Base-by-base conservation (phyloP, 305 asterid species). In the Fraxinus dipetala region DNA sequence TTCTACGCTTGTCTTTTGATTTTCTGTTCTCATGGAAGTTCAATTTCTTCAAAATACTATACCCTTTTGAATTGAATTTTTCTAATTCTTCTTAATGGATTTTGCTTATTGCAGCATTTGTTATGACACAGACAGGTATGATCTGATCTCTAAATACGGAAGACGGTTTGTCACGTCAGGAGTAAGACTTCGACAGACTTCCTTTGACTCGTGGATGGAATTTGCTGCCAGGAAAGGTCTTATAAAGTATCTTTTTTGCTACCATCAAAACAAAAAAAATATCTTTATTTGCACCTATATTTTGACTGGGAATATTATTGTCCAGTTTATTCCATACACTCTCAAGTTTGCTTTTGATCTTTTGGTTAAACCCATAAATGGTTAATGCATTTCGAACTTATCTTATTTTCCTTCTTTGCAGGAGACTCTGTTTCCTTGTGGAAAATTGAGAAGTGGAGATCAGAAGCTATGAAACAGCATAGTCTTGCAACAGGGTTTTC, bases 191-290 rank as follows among this genome's bases (percentile, higher is more conserved):
- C 86, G 98, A 59, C 93, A 86, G 90, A 74, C 86, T 86, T 85
- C 98, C 79, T 90, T 91, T 82, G 96, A 90, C 36, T 61, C 82
- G 79, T 96, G 98, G 99, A 96, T 96, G 98, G 97, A 92, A 35
- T 90, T 92, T 89, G 93, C 98, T 77, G 91, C 96, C 34, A 91
- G 79, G 84, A 88, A 83, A 87, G 99, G 99, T 96, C 76, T 81
- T 77, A 43, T 14, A 34, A 7, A 67, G 45, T 73, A 26, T 82
- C n/a, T 69, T 32, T 76, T 76, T 54, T 31, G 31, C 74, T 73
- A 76, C 38, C 4, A 1, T 59, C 16, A 26, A 80, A 69, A 54
- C 59, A 48, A 48, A 40, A 40, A 51, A 48, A 48, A 0, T 45
- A 14, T 48, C 18, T 0, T 16, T 51, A 14, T 14, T 16, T 51